A percentile compares a stretch with the other conserved stretches of the same genome.
Evolutionary conservation across 2,329 filamentous ascomycete species (phyloP).

Genomic region (Amylocarpus encephaloides): DNA sequence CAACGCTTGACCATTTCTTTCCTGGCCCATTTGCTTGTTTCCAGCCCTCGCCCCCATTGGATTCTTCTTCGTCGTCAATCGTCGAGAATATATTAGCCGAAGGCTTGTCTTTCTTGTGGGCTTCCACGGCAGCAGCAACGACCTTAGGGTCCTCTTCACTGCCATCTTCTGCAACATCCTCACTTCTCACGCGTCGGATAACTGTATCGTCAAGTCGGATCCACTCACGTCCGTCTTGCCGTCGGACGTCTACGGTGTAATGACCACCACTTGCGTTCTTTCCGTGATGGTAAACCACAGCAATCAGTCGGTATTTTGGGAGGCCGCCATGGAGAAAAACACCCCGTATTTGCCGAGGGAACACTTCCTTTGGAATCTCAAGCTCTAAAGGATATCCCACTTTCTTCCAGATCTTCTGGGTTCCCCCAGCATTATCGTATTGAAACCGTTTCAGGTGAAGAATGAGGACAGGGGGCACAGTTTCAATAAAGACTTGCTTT

Average conservation of each 20-base stretch:
- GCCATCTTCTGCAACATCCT: slow-evolving; percentile 83
- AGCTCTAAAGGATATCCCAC: slow-evolving; percentile 91
- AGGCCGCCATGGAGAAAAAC: slow-evolving; percentile 60
- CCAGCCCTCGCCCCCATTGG: slow-evolving; percentile 69
- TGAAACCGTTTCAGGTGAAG: slow-evolving; percentile 96
- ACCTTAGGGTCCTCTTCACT: slow-evolving; percentile 71
- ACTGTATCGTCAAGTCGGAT: slow-evolving; percentile 91
- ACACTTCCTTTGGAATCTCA: slow-evolving; percentile 85
- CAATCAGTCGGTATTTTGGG: slow-evolving; percentile 79
- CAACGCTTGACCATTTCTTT: slow-evolving; percentile 67
- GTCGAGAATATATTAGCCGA: slow-evolving; percentile 68
- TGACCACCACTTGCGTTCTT: slow-evolving; percentile 95
- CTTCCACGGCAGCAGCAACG: slow-evolving; percentile 59
- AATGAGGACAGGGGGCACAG: slow-evolving; percentile 82
- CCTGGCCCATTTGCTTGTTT: slow-evolving; percentile 72
- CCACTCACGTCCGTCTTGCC: slow-evolving; percentile 94
- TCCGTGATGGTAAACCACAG: slow-evolving; percentile 94
- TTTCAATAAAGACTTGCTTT: slow-evolving; percentile 93
- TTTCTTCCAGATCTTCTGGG: slow-evolving; percentile 98
- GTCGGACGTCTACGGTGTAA: slow-evolving; percentile 94
- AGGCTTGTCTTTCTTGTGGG: slow-evolving; percentile 52
- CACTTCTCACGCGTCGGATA: slow-evolving; percentile 74
- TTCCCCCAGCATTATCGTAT: slow-evolving; percentile 81
- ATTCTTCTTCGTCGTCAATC: slow-evolving; percentile 58
- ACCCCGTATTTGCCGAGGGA: slow-evolving; percentile 66